Evolutionary conservation across 495 filamentous ascomycete species (phyloP), one percentile per base, ranked within the genome.

Genomic region (Talaromyces proteolyticus): DNA sequence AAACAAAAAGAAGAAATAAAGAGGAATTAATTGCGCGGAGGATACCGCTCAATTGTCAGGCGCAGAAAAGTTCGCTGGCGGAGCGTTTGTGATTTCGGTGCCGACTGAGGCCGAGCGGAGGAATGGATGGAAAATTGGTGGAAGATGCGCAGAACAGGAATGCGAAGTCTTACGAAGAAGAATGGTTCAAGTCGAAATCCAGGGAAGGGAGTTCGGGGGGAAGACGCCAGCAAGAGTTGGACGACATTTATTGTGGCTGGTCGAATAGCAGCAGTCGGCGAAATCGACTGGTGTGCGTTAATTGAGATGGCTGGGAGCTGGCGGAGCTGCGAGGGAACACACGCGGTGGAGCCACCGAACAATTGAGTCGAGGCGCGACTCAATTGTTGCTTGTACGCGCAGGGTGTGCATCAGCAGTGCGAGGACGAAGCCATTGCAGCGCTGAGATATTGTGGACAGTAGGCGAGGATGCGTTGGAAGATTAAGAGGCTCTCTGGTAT

Each of bases 1-100:
- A 42, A 43, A 51, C 34, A 50, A 50, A 56, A 53, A 49, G 52
- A 26, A 42, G 26, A 44, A 41, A 41, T 17, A 17, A 41, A 4
- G 29, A n/a, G n/a, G n/a, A n/a, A n/a, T n/a, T n/a, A n/a, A n/a
- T n/a, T n/a, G n/a, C n/a, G n/a, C n/a, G n/a, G n/a, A n/a, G n/a
- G n/a, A n/a, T n/a, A n/a, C n/a, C n/a, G n/a, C n/a, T n/a, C n/a
- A n/a, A n/a, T n/a, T n/a, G n/a, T n/a, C n/a, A n/a, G n/a, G n/a
- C n/a, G n/a, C n/a, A n/a, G n/a, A n/a, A n/a, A n/a, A n/a, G n/a
- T n/a, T n/a, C n/a, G n/a, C n/a, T n/a, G n/a, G n/a, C n/a, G n/a
- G n/a, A 14, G 29, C 29, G 29, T 34, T 34, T 34, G 29, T 14
- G 43, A 44, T 24, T n/a, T 1, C 43, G 17, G 37, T 47, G 16